Evolutionary conservation across 148 eudicot species (phyloP).

Genomic region (Nepenthes gracilis): DNA sequence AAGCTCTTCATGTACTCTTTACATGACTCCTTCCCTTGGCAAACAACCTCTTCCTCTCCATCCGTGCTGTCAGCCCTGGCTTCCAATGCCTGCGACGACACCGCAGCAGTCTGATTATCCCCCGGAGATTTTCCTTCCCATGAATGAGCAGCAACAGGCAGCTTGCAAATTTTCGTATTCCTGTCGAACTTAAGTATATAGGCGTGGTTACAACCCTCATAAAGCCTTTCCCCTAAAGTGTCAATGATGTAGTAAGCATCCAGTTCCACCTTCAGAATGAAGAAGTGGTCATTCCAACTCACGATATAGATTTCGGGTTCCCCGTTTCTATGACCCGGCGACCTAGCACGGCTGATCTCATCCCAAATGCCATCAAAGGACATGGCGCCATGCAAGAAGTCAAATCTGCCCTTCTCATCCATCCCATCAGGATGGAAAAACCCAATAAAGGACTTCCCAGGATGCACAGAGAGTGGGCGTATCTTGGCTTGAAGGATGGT

Average conservation of each 20-base stretch:
- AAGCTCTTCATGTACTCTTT: conserved; percentile 87
- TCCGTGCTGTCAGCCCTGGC: conserved; percentile 6
- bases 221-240: conserved; percentile 64
- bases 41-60: conserved; percentile 33
- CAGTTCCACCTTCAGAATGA: conserved; percentile 57
- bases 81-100: not conserved
- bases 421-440: conserved; percentile 76
- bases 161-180: conserved; percentile 36
- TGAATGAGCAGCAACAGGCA: conserved; percentile 14
- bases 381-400: conserved; percentile 83
- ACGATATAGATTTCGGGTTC: conserved; percentile 51
- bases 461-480: conserved; percentile 63
- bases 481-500: conserved; percentile 72
- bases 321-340: conserved; percentile 11
- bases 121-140: not conserved
- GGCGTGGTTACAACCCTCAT: conserved; percentile 69
- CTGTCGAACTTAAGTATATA: conserved; percentile 56
- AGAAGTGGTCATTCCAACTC: conserved; percentile 81
- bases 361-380: conserved; percentile 89
- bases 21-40: conserved; percentile 74
- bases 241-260: conserved; percentile 62
- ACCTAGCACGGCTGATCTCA: conserved; percentile 33
- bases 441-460: conserved; percentile 67
- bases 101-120: not conserved
- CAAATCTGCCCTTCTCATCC: conserved; percentile 54